Percentiles rank a stretch among this genome's conserved stretches.
These are phyloP conservation scores for Pulveroboletus ravenelii DNA, from an alignment of 768 basidiomycete species.

Conservation along the genomic window DNA sequence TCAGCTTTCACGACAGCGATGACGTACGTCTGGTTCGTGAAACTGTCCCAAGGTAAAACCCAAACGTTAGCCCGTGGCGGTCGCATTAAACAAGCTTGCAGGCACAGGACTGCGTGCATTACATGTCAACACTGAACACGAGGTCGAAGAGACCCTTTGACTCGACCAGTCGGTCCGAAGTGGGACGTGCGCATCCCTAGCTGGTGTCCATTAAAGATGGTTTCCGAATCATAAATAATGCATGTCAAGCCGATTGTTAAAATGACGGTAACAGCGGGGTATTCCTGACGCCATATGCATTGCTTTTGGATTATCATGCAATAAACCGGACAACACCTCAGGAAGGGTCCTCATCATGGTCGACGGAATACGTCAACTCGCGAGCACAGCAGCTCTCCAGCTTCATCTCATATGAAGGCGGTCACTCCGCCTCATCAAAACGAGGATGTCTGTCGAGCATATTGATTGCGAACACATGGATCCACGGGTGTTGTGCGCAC, in stretches of 20 bases:
- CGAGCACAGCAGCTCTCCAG: neutral
- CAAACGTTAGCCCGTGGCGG: conserved; percentile 7
- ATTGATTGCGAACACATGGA: conserved; percentile 9
- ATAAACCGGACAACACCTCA: conserved; percentile 3
- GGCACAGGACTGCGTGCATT: conserved; percentile 15
- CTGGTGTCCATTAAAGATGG: conserved; percentile 5
- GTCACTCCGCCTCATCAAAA: conserved; percentile 20
- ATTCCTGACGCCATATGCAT: neutral
- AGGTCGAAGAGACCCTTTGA: conserved; percentile 17
- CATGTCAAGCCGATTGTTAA: too few relatives aligned
- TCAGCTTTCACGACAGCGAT: conserved; percentile 16
- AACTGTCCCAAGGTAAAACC: conserved; percentile 24
- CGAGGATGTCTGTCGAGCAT: conserved; percentile 8
- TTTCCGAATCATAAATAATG: neutral
- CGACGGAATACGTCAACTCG: conserved; percentile 4
- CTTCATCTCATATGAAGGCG: neutral
- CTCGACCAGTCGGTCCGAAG: conserved; percentile 3
- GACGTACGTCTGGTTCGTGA: conserved; percentile 25
- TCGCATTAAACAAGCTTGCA: conserved; percentile 9
- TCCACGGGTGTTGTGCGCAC: conserved; percentile 10
- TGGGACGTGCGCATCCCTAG: conserved; percentile 2
- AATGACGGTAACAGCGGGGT: conserved; percentile 1
- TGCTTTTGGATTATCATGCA: conserved; percentile 3
- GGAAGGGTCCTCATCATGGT: neutral
- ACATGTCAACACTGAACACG: conserved; percentile 18